phyloP scores from a whole-genome alignment of 192 early-diverging fungal genomes.

The Backusella luteola region DNA sequence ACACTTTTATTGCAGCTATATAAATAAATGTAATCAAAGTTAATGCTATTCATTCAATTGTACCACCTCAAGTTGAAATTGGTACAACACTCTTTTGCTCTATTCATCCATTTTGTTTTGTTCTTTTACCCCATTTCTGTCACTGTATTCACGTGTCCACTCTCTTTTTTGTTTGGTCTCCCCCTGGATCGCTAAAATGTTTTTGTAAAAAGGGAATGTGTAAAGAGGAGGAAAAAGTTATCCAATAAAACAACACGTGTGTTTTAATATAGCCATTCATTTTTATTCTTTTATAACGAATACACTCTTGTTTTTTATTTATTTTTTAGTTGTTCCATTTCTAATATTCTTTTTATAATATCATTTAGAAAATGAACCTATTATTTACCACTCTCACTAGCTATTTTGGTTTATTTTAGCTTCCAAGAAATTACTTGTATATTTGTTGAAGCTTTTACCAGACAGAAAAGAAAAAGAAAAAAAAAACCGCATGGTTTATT shows the following conservation, averaged over 20 bases:
- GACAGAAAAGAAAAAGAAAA: too few relatives aligned
- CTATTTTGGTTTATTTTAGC: too few relatives aligned
- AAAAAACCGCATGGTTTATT: too few relatives aligned
- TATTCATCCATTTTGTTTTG: not conserved
- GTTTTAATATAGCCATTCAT: not conserved
- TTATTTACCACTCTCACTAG: too few relatives aligned
- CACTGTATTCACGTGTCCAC: not conserved
- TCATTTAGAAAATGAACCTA: too few relatives aligned
- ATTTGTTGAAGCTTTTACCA: too few relatives aligned
- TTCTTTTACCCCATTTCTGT: not conserved
- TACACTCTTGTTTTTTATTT: too few relatives aligned
- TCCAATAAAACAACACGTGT: not conserved
- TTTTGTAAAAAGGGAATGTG: slow-evolving; percentile 5
- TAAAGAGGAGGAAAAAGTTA: not conserved
- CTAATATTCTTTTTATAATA: too few relatives aligned
- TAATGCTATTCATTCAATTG: slow-evolving; percentile 1
- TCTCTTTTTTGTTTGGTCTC: not conserved
- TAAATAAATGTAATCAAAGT: not conserved
- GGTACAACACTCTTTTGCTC: not conserved
- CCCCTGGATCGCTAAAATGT: not conserved
- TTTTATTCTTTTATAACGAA: not conserved
- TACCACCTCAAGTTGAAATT: not conserved
- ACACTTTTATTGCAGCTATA: not conserved
- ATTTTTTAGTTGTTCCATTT: too few relatives aligned
- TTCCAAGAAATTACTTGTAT: too few relatives aligned